phyloP scores from a whole-genome alignment of 1,284 basidiomycete species.

The Malassezia psittaci region DNA sequence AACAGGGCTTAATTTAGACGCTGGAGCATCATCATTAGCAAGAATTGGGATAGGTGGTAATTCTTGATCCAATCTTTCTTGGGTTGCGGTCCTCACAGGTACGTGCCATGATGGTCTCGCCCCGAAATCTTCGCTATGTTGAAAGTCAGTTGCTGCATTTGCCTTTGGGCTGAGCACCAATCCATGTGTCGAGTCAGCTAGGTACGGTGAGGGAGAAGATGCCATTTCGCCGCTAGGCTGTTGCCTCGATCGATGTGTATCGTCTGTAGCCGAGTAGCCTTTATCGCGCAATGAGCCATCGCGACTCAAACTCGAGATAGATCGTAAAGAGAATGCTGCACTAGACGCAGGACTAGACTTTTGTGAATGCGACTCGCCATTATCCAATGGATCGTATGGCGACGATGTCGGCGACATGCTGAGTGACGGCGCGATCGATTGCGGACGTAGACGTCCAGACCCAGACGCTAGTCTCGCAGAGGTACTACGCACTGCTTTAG shows the following conservation, averaged over 20 bases:
- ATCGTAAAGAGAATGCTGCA: slow-evolving; percentile 14
- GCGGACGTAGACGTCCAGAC: neutral
- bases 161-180: neutral
- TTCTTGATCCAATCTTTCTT: neutral
- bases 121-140: too few species aligned
- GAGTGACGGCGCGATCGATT: neutral
- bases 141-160: neutral
- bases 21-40: too few species aligned
- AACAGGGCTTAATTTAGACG: neutral
- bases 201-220: too few species aligned
- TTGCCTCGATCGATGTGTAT: neutral
- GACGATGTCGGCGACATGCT: slow-evolving; percentile 9
- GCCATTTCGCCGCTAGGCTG: neutral
- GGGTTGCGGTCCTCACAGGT: neutral
- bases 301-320: slow-evolving; percentile 4
- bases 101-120: neutral
- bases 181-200: too few species aligned
- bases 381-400: neutral
- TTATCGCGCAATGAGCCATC: neutral
- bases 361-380: neutral
- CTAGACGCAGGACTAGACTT: slow-evolving; percentile 13
- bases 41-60: neutral
- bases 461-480: neutral
- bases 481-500: neutral
- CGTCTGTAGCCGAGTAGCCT: neutral